Percentiles rank a stretch among this genome's conserved stretches.
Conservation (phyloP, 371 early-diverging fungal genomes). For the Sporodiniella umbellata region DNA sequence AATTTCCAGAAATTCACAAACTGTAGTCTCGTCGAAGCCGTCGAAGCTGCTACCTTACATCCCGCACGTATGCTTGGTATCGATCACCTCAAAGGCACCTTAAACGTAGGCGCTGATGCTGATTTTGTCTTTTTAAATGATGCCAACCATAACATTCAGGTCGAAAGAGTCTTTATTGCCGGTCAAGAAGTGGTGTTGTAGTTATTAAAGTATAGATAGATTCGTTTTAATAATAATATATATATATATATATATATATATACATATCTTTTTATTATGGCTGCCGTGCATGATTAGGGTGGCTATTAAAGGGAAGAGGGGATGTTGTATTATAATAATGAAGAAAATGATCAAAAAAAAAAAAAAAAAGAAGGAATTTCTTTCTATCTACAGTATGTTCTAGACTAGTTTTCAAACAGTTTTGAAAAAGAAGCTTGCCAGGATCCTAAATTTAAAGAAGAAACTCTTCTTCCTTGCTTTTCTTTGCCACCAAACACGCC, state of each 20-base stretch:
- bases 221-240: too few relatives aligned
- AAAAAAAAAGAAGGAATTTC: neutral
- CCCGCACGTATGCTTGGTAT: slow-evolving; percentile 80
- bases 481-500: too few relatives aligned
- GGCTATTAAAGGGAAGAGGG: too few relatives aligned
- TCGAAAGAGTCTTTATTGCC: slow-evolving; percentile 71
- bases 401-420: too few relatives aligned
- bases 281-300: too few relatives aligned
- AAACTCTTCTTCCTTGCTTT: too few relatives aligned
- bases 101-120: slow-evolving; percentile 77
- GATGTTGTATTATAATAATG: too few relatives aligned
- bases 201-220: too few relatives aligned
- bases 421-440: too few relatives aligned
- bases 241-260: too few relatives aligned
- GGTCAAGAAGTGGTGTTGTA: slow-evolving; percentile 61
- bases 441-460: too few relatives aligned
- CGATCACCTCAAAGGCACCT: slow-evolving; percentile 67
- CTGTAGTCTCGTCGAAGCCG: slow-evolving; percentile 75
- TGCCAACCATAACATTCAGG: slow-evolving; percentile 44
- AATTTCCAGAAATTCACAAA: slow-evolving; percentile 81
- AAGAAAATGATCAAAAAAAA: slow-evolving; percentile 51
- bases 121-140: slow-evolving; percentile 66
- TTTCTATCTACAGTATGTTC: slow-evolving; percentile 7
- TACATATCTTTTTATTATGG: neutral
- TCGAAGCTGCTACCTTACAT: slow-evolving; percentile 83